Base-by-base conservation (phyloP, 2,329 filamentous ascomycete species). In the Fusarium veterinarium region DNA sequence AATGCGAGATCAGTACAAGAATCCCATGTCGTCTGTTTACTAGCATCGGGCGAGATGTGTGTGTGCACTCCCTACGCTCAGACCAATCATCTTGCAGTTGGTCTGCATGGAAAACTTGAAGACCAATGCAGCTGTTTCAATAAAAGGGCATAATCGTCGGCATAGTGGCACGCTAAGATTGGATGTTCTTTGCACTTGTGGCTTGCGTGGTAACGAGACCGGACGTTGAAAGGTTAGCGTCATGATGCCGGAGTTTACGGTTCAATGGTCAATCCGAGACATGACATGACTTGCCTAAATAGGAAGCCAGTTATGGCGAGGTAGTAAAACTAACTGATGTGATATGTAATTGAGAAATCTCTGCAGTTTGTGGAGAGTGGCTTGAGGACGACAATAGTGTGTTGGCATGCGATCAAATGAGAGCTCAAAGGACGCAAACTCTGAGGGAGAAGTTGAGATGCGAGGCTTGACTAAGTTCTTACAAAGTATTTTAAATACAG, bases 1-100 rank as follows among this genome's bases (percentile, higher is more conserved):
- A 53, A 66, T 61, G 69, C 64, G 55, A 70, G 64, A 72, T 65
- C 42, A 28, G 19, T n/a, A 45, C 46, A 58, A 41, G 40, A 66
- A 69, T 66, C 16, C 64, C 37, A 72, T 72, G 51, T 53, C n/a
- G 25, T 46, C 7, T 44, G 28, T 38, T 25, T 40, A 23, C 52
- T 55, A 33, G 46, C 16, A 51, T 51, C 12, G 30, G 46, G 30
- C 30, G 46, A 33, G 20, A 12, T 31, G 28, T 8, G 9, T 48
- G 33, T 17, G 46, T 35, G 30, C 12, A 16, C 17, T 19, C 8
- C n/a, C 10, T 16, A 2, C 33, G 37, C 16, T 5, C 20, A 20
- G 11, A 11, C 44, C 49, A 64, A 59, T 67, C 52, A 65, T 44
- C 17, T 25, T 30, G 17, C 1, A 1, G 30, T 28, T 16, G 41